Evolutionary conservation across 768 basidiomycete species (phyloP).

Genomic region (Pleurotus djamor): DNA sequence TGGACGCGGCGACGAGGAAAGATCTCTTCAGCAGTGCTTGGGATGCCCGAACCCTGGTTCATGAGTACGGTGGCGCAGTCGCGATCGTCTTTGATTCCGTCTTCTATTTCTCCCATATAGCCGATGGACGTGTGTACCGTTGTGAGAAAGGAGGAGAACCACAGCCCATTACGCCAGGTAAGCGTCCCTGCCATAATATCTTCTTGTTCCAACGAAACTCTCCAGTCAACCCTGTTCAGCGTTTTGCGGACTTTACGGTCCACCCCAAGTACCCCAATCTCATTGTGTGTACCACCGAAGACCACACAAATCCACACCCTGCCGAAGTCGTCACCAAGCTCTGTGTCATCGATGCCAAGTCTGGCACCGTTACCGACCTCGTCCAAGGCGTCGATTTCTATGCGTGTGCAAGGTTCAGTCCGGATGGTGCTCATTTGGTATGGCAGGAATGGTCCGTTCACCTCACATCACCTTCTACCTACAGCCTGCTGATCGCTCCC

Average conservation of each 20-base stretch:
- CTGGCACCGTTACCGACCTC: not conserved
- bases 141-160: no score
- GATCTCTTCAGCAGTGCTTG: slow-evolving; percentile 18
- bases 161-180: no score
- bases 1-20: no score
- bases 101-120: slow-evolving; percentile 58
- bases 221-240: not conserved
- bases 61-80: slow-evolving; percentile 72
- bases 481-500: not conserved
- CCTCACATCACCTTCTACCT: not conserved
- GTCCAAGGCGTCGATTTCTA: not conserved
- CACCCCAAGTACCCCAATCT: not conserved
- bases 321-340: not conserved
- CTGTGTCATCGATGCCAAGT: not conserved
- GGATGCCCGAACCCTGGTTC: slow-evolving; percentile 55
- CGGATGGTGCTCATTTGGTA: not conserved
- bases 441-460: not conserved
- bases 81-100: slow-evolving; percentile 48
- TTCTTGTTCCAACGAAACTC: not conserved
- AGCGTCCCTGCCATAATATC: no score
- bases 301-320: not conserved
- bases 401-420: slow-evolving; percentile 1
- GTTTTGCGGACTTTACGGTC: not conserved
- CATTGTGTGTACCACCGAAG: not conserved
- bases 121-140: slow-evolving; percentile 51